Evolutionary conservation across 2,329 filamentous ascomycete genomes (phyloP).

Genomic region (Sporothrix luriei): DNA sequence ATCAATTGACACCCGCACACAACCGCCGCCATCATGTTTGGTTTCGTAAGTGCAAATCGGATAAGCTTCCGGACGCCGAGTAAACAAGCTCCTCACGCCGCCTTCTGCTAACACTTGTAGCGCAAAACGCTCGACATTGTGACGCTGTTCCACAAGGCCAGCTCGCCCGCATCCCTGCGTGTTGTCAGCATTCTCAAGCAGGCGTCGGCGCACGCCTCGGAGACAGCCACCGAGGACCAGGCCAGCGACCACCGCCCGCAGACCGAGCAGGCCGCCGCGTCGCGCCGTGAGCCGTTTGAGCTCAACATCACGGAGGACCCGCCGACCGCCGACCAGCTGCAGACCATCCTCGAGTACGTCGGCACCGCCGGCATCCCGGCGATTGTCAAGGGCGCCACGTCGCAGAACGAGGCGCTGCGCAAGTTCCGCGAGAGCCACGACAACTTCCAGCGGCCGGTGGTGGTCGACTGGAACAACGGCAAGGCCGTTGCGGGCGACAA

Average conservation of each 20-base stretch:
- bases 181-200: conserved; percentile 79
- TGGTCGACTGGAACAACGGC: conserved; percentile 94
- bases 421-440: conserved; percentile 71
- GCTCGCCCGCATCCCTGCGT: conserved; percentile 69
- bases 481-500: conserved; percentile 75
- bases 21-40: conserved; percentile 30
- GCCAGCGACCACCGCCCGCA: conserved; percentile 67
- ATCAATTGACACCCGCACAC: background rate
- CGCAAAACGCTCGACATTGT: conserved; percentile 84
- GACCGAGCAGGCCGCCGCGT: conserved; percentile 48
- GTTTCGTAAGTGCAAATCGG: conserved; percentile 36
- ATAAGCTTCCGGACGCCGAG: background rate
- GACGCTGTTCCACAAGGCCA: conserved; percentile 91
- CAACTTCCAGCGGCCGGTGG: conserved; percentile 74
- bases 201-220: conserved; percentile 68
- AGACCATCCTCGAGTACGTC: conserved; percentile 52
- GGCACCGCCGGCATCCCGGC: conserved; percentile 61
- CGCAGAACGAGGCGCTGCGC: conserved; percentile 75
- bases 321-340: conserved; percentile 62
- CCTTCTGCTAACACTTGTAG: conserved; percentile 46
- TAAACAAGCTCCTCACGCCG: background rate
- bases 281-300: conserved; percentile 70
- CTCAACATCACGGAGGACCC: conserved; percentile 55
- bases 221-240: conserved; percentile 72
- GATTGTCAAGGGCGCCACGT: conserved; percentile 73